phyloP scores from a whole-genome alignment of 371 early-diverging fungal genomes.

The Mucor mucedo region DNA sequence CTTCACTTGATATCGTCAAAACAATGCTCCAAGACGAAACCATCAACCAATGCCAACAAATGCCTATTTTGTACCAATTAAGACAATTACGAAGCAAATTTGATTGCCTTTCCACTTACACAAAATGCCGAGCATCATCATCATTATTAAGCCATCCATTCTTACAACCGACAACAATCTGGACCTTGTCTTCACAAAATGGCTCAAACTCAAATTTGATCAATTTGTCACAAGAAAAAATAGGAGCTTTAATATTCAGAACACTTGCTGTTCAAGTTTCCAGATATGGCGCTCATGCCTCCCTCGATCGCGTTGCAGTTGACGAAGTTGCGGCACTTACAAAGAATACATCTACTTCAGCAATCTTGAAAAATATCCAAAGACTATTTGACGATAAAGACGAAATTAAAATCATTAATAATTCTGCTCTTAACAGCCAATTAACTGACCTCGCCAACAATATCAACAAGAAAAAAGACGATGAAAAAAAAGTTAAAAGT shows the following conservation, averaged over 20 bases:
- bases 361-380: slow-evolving; percentile 5
- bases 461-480: no score
- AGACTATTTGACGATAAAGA: slow-evolving; percentile 4
- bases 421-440: background rate
- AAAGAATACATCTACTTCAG: slow-evolving; percentile 6
- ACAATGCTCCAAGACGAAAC: background rate
- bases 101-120: slow-evolving; percentile 3
- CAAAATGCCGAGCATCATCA: background rate
- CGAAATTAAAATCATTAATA: slow-evolving; percentile 2
- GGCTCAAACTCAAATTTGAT: background rate
- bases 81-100: slow-evolving; percentile 8
- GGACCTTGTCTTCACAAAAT: slow-evolving; percentile 8
- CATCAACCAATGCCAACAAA: background rate
- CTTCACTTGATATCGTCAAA: slow-evolving; percentile 2
- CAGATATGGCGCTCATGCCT: slow-evolving; percentile 10
- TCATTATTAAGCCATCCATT: background rate
- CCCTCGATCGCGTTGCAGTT: slow-evolving; percentile 9
- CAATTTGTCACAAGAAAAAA: slow-evolving; percentile 11
- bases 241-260: slow-evolving; percentile 4
- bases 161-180: slow-evolving; percentile 4
- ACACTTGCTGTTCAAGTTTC: slow-evolving; percentile 12
- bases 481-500: no score
- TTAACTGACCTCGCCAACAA: no score
- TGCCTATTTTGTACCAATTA: slow-evolving; percentile 7
- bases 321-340: slow-evolving; percentile 7